phyloP scores from a whole-genome alignment of 805 yeast species.

The Vanderwaltozyma tropicalis region DNA sequence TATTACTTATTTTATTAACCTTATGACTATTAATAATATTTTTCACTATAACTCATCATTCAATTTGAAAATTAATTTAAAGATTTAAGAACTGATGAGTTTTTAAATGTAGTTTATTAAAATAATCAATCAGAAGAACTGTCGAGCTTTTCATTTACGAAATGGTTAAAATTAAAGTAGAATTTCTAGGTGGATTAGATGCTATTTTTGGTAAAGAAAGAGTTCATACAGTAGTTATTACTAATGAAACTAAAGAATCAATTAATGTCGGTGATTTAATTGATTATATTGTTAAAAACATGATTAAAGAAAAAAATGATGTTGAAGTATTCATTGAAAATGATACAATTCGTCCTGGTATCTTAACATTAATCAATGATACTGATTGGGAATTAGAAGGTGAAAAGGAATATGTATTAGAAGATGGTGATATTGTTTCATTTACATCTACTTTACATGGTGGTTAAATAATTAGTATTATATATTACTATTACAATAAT shows the following conservation, averaged over 20 bases:
- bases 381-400: constrained; percentile 96
- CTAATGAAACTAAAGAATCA: constrained; percentile 28
- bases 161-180: constrained; percentile 33
- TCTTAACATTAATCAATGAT: constrained; percentile 81
- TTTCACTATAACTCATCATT: too few species aligned
- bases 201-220: constrained; percentile 56
- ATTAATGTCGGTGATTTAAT: constrained; percentile 41
- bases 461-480: constrained; percentile 41
- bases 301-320: constrained; percentile 53
- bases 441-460: constrained; percentile 94
- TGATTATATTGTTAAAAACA: constrained; percentile 39
- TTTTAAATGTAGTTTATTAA: too few species aligned
- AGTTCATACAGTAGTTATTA: constrained; percentile 39
- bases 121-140: too few species aligned
- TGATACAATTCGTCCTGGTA: constrained; percentile 81
- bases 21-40: too few species aligned
- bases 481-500: too few species aligned
- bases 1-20: too few species aligned
- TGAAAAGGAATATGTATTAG: constrained; percentile 68
- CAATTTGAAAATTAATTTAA: too few species aligned
- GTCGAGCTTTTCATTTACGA: too few species aligned
- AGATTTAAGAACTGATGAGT: background rate
- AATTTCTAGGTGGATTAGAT: constrained; percentile 72
- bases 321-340: constrained; percentile 71
- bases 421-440: constrained; percentile 65